A percentile compares a stretch with the other conserved stretches of the same genome.
Evolutionary conservation across 768 basidiomycete species (phyloP).

Genomic region (Candolleomyces aberdarensis): DNA sequence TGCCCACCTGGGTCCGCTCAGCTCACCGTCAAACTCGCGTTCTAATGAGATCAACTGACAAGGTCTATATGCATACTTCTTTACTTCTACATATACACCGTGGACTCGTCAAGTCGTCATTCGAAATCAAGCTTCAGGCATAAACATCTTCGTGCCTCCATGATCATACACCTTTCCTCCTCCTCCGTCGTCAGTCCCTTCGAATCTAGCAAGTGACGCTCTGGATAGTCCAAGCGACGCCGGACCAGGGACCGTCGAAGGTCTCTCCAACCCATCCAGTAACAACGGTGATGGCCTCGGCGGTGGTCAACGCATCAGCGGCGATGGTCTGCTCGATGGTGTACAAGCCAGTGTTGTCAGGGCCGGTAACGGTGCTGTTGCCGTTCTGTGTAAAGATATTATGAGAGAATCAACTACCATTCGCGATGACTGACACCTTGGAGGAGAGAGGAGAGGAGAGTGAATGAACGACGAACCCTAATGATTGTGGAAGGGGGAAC

Average conservation of each 20-base stretch:
- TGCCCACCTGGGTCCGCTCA: too few species aligned
- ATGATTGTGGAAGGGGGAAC: background rate
- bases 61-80: too few species aligned
- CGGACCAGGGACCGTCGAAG: background rate
- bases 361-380: background rate
- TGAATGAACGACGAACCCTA: background rate
- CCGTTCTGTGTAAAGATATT: background rate
- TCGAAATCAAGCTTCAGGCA: too few species aligned
- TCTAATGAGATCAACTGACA: too few species aligned
- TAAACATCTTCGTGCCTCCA: too few species aligned
- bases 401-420: background rate
- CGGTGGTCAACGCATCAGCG: background rate
- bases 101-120: too few species aligned
- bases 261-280: background rate
- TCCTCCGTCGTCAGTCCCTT: background rate
- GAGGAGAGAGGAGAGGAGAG: too few species aligned
- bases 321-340: background rate
- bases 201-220: background rate
- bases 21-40: too few species aligned
- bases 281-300: background rate
- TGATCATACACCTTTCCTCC: too few species aligned
- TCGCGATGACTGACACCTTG: background rate
- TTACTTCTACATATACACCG: too few species aligned
- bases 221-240: background rate
- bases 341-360: background rate